Percentiles rank a stretch among this genome's conserved stretches.
Conservation (phyloP, 2,329 filamentous ascomycete species). For the Chrysoporthe cubensis region DNA sequence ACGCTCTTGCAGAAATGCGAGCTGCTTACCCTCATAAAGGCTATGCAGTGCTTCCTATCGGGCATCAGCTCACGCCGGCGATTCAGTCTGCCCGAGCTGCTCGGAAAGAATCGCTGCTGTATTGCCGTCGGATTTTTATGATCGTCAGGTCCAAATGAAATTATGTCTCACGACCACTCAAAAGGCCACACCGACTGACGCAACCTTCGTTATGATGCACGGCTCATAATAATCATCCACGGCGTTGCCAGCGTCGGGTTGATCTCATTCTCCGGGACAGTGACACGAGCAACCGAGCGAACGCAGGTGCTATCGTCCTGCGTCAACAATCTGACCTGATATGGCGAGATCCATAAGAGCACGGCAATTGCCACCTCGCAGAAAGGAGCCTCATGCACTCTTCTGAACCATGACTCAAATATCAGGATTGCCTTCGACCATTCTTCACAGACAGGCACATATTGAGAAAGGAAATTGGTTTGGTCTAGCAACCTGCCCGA, state of each 20-base stretch:
- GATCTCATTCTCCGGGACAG: background rate
- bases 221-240: background rate
- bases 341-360: background rate
- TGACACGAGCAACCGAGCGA: too few species aligned
- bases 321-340: background rate
- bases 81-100: background rate
- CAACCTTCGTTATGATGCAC: too few species aligned
- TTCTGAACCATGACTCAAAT: background rate
- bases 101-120: background rate
- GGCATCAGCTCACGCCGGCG: background rate
- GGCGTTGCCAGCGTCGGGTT: background rate
- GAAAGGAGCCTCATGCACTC: too few species aligned
- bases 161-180: background rate
- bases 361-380: too few species aligned
- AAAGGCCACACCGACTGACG: background rate
- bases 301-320: background rate
- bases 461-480: background rate
- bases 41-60: background rate
- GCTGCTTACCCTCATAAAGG: background rate
- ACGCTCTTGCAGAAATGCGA: background rate
- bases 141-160: background rate
- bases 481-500: background rate
- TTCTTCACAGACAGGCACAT: background rate
- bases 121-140: background rate
- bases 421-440: background rate